Evolutionary conservation across 768 basidiomycete species (phyloP), one percentile per base, ranked within the genome.

Genomic region (Lentinula edodes): DNA sequence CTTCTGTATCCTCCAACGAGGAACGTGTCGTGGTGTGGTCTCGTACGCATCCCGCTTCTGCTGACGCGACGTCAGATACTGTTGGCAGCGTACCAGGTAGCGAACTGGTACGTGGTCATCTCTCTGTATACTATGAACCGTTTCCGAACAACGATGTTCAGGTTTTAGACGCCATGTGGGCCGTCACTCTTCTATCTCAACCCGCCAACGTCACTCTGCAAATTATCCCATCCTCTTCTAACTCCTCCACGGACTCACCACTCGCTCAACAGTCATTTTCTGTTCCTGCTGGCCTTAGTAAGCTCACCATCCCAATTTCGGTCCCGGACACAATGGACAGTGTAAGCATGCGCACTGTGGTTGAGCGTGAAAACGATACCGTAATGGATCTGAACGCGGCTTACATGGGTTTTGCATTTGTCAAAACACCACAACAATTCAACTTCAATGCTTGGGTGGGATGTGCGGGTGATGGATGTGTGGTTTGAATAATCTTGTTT

Each of bases 161-260:
- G 85, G 79, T 83, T 6, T 68, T 81, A 62, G 89, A 92, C 70
- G 76, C 73, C 20, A 72, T 89, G 23, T 92, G 90, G 88, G 89
- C 76, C 6, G 76, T 90, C n/a, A 80, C 87, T 5, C 75, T 90
- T 64, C 76, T 86, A 16, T 83, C 82, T 10, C 79, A 76, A 6
- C 74, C 85, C 3, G 81, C 80, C 1, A 82, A 69, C 13, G 85
- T 91, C 18, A 81, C 75, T 0, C 78, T 60, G 23, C 34, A 60
- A 35, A 42, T 60, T 7, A 16, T 50, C 20, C 59, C 59, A 41
- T 60, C 38, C 10, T 52, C 50, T 5, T 52, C 48, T 36, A 52
- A 52, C 28, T 38, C 34, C 2, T 36, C 59, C 91, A 76, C 82
- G 15, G 80, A 80, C 0, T 80, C 82, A 3, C 56, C 76, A n/a